Evolutionary conservation across 2,329 filamentous ascomycete species (phyloP).

Genomic region (Fusarium foetens): DNA sequence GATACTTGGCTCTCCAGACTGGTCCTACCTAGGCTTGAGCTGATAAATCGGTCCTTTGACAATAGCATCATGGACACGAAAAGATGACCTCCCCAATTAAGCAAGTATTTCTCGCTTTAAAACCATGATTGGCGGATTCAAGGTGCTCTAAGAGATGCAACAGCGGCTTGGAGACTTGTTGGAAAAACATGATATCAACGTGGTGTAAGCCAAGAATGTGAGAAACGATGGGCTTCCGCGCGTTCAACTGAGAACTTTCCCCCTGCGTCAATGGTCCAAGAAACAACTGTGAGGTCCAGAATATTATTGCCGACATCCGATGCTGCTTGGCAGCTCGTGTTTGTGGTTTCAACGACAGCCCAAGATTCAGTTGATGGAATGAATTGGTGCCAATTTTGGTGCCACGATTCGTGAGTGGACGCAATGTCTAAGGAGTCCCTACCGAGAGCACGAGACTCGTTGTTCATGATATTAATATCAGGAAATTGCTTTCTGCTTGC

Average conservation of each 20-base stretch:
- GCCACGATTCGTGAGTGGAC: background rate
- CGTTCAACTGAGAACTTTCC: constrained; percentile 26
- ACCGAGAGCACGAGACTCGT: background rate
- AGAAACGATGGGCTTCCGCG: constrained; percentile 44
- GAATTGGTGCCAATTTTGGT: constrained; percentile 10
- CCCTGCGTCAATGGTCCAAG: constrained; percentile 49
- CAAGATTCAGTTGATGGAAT: constrained; percentile 10
- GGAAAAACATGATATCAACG: constrained; percentile 14
- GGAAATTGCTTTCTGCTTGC: constrained; percentile 11
- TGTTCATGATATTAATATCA: constrained; percentile 1
- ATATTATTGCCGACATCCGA: constrained; percentile 31
- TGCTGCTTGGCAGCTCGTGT: constrained; percentile 21
- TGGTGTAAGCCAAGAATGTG: constrained; percentile 21
- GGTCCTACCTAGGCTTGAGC: constrained; percentile 47
- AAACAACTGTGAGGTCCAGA: constrained; percentile 39
- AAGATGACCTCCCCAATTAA: constrained; percentile 31
- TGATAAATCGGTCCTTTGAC: constrained; percentile 43
- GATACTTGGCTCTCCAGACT: constrained; percentile 47
- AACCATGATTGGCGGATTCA: constrained; percentile 46
- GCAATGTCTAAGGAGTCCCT: background rate
- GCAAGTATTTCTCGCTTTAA: constrained; percentile 45
- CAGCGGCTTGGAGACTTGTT: constrained; percentile 33
- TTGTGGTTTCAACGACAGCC: constrained; percentile 8
- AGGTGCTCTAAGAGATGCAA: constrained; percentile 36
- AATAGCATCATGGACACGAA: constrained; percentile 47